Conservation (phyloP, 78 protist genomes). For the Protostelium mycophagum region DNA sequence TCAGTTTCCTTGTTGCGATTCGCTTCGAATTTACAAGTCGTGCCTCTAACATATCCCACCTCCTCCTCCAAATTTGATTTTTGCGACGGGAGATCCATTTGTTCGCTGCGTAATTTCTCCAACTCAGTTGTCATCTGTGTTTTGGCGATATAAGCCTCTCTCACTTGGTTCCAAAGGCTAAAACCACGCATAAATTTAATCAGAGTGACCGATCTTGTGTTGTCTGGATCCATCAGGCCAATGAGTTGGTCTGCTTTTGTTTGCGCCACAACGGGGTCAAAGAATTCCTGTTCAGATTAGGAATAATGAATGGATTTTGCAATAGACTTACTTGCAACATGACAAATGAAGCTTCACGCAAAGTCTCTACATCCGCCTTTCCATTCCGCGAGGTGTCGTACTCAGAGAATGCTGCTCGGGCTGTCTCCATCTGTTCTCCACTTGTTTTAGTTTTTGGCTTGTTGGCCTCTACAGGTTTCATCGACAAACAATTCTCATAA, state of each 20-base stretch:
- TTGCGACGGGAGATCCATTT: not conserved
- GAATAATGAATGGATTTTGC: not conserved
- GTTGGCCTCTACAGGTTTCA: not conserved
- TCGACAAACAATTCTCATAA: not conserved
- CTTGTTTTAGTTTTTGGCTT: not conserved
- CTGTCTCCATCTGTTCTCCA: not conserved
- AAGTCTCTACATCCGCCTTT: not conserved
- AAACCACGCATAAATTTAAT: not conserved
- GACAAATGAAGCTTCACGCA: not conserved
- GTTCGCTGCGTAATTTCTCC: not conserved
- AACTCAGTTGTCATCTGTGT: not conserved
- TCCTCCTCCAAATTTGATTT: not conserved
- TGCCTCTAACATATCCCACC: no score
- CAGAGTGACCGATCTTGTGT: not conserved
- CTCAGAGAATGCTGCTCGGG: not conserved
- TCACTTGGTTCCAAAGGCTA: not conserved
- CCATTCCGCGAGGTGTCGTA: not conserved
- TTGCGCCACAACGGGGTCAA: not conserved
- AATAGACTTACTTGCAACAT: not conserved
- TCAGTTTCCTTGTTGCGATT: not conserved
- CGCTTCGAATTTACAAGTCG: not conserved
- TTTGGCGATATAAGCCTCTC: not conserved
- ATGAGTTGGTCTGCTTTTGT: not conserved
- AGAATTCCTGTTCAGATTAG: not conserved
- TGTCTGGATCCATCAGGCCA: not conserved